Base-by-base conservation (phyloP, 345 rosid species). In the Durio zibethinus region DNA sequence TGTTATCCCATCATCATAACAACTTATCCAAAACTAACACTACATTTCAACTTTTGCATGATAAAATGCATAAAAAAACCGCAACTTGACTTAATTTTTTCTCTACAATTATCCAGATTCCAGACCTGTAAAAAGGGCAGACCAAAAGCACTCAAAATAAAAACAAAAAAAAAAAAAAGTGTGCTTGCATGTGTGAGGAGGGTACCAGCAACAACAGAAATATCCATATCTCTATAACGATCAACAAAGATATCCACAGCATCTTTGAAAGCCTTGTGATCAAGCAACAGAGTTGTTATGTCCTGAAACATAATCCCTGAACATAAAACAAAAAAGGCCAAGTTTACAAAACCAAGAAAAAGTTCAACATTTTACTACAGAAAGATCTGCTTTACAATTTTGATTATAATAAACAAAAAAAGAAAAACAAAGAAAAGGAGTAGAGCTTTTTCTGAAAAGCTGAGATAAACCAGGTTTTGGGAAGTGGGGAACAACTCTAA, bases 241-340 rank as follows among this genome's bases (percentile, higher is more conserved):
- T 90, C 97, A 50, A 89, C 92, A 70, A 93, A 92, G 82, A 92
- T 83, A 79, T 93, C 97, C 73, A 92, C 84, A 3, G 94, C 83
- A 66, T 91, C 88, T 79, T 90, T 92, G 82, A 93, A 92, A 5
- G 93, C 94, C 79, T 85, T 86, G 70, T 86, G 92, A 85, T 93
- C 90, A 74, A 92, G 83, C n/a, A 93, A 76, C 80, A 92, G 82
- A 14, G 97, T 90, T 4, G 98, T 90, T 71, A 93, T 88, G 78
- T 93, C 98, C 62, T 90, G 95, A 81, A 93, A 93, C 98, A 90
- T 90, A 10, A 92, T 93, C 36, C 97, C 98, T 92, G 78, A 81
- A 65, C 73, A 52, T 42, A 36, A 75, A 23, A 56, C n/a, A 56
- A 11, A 67, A 10, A 65, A 38, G 12, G n/a, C 76, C 42, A 45